These are phyloP conservation scores for Lactarius hatsudake DNA, from an alignment of 768 basidiomycete genomes.

Conservation along the genomic window DNA sequence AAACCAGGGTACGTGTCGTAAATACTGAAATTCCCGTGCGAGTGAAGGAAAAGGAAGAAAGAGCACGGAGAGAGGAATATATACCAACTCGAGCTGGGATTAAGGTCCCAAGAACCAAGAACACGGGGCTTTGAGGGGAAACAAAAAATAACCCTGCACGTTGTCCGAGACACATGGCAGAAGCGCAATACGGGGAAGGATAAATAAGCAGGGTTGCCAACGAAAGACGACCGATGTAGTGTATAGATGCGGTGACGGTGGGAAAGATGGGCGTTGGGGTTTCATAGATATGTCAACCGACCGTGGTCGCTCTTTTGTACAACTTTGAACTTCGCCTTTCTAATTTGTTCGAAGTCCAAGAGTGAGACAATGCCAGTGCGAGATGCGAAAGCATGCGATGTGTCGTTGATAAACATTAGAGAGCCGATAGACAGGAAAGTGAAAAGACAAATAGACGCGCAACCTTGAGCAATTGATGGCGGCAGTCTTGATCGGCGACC, in stretches of 20 bases:
- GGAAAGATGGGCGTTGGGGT: conserved; percentile 26
- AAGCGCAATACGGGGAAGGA: conserved; percentile 20
- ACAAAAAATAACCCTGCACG: conserved; percentile 34
- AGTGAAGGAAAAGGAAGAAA: background rate
- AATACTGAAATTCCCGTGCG: conserved; percentile 11
- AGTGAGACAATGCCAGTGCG: conserved; percentile 37
- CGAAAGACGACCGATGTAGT: conserved; percentile 18
- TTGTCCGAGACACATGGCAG: conserved; percentile 30
- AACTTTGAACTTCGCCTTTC: conserved; percentile 34
- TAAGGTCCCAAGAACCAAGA: conserved; percentile 44
- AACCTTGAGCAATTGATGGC: conserved; percentile 25
- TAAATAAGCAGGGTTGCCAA: conserved; percentile 28
- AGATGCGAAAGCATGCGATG: conserved; percentile 32
- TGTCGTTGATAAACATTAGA: conserved; percentile 25
- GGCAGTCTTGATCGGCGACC: conserved; percentile 35
- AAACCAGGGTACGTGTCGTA: conserved; percentile 17
- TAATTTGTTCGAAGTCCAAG: conserved; percentile 32
- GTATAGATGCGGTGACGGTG: conserved; percentile 34
- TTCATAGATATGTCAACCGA: conserved; percentile 32
- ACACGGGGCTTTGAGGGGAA: conserved; percentile 34
- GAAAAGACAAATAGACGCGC: conserved; percentile 15
- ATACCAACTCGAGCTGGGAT: conserved; percentile 21
- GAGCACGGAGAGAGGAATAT: background rate
- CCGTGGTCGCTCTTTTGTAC: conserved; percentile 41
- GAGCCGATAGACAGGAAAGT: conserved; percentile 17